Evolutionary conservation across 1,139 yeast genomes (phyloP).

Genomic region (Hansenula sp.): DNA sequence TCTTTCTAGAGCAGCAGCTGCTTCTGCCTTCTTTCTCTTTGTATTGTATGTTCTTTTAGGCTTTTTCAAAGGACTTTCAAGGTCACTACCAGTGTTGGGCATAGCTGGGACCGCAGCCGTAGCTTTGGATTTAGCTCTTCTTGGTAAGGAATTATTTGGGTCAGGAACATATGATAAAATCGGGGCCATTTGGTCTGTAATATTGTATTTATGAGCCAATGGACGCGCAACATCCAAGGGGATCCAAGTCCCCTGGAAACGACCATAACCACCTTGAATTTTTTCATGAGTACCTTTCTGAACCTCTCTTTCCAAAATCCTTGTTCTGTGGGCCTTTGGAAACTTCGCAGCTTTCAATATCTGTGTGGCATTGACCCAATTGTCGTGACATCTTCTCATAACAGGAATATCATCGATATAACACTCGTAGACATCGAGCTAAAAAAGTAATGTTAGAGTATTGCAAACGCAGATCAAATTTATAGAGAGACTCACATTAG

Average conservation of each 20-base stretch:
- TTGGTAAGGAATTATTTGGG: slow-evolving; percentile 46
- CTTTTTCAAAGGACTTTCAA: slow-evolving; percentile 28
- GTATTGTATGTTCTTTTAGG: slow-evolving; percentile 20
- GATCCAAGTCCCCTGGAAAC: slow-evolving; percentile 96
- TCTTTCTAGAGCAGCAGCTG: slow-evolving; percentile 18
- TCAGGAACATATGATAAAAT: slow-evolving; percentile 45
- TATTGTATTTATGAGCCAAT: slow-evolving; percentile 50
- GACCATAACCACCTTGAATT: slow-evolving; percentile 96
- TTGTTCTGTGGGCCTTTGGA: slow-evolving; percentile 90
- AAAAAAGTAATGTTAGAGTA: not conserved
- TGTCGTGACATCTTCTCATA: slow-evolving; percentile 78
- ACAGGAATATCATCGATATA: slow-evolving; percentile 47
- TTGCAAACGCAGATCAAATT: not conserved
- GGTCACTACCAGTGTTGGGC: slow-evolving; percentile 14
- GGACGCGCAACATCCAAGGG: slow-evolving; percentile 55
- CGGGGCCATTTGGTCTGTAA: slow-evolving; percentile 52
- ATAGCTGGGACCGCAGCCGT: slow-evolving; percentile 14
- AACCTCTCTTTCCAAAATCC: slow-evolving; percentile 87
- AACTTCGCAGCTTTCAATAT: slow-evolving; percentile 90
- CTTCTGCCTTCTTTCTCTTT: slow-evolving; percentile 23
- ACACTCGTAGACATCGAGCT: slow-evolving; percentile 57
- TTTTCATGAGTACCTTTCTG: slow-evolving; percentile 86
- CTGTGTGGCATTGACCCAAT: slow-evolving; percentile 95
- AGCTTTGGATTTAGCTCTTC: slow-evolving; percentile 37
- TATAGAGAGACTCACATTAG: slow-evolving; percentile 16